Percentiles rank a stretch among this genome's conserved stretches.
These are phyloP conservation scores for Fremontodendron californicum DNA, from an alignment of 345 rosid species.

Conservation along the genomic window DNA sequence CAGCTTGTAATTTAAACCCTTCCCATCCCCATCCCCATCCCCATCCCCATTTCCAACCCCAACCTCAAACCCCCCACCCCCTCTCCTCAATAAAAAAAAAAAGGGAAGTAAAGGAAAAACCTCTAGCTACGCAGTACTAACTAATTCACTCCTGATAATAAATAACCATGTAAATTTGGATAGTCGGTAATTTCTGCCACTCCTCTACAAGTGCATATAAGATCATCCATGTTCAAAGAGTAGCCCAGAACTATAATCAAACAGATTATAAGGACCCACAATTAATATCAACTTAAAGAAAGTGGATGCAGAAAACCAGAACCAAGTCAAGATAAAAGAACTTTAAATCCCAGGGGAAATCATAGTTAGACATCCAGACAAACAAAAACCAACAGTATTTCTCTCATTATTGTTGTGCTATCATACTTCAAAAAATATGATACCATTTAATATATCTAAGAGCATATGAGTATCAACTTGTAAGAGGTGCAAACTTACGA, in stretches of 20 bases:
- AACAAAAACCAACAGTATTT: background rate
- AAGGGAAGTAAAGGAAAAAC: background rate
- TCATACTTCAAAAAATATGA: background rate
- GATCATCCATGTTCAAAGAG: background rate
- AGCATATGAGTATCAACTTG: background rate
- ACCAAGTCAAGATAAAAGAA: background rate
- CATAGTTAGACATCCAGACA: background rate
- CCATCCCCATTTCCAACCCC: background rate
- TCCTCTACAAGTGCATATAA: background rate
- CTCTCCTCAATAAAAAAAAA: background rate
- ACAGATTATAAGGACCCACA: background rate
- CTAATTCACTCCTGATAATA: background rate
- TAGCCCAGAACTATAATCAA: background rate
- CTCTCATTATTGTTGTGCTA: constrained; percentile 3
- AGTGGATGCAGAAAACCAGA: background rate
- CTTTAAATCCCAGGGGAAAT: background rate
- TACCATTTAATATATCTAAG: background rate
- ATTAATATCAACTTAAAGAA: background rate
- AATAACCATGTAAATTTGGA: background rate
- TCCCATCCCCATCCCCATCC: background rate
- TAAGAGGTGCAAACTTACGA: constrained; percentile 45
- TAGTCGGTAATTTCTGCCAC: background rate
- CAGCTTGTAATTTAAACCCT: background rate
- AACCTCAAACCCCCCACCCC: background rate
- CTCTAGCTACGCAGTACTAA: background rate